Evolutionary conservation across 305 asterid species (phyloP), one percentile per base, ranked within the genome.

Genomic region (Solanum hybrid): DNA sequence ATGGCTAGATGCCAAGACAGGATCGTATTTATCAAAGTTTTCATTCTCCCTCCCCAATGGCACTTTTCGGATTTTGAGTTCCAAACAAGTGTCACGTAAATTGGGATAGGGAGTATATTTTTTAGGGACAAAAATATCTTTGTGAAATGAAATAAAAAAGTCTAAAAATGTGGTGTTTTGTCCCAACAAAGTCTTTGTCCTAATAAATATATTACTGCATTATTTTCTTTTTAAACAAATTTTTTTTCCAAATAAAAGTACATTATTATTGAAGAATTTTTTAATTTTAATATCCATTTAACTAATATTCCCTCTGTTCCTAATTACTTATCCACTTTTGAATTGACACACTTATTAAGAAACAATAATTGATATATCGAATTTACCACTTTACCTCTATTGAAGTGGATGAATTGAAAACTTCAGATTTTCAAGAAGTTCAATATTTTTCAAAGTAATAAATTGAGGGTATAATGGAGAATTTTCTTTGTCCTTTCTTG

Each of bases 261-360:
- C 24, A 20, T 57, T 20, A 57, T 57, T 57, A 57, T 57, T 57
- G 5, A 57, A 57, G 70, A 57, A 7, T 3, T 57, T 1, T 57
- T 57, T 17, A 1, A 6, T 17, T 57, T 57, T 57, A 57, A 20
- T 57, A 51, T 20, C 2, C 10, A 17, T 20, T 57, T 57, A 20
- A 57, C 70, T 20, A 57, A 20, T 41, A 41, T 0, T 39, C 1
- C 0, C 15, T 0, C 0, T 39, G 15, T 10, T 39, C 15, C 0
- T 39, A 39, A 11, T 39, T 39, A 39, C 1, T 39, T 11, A 5
- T 39, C 0, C 15, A 39, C 15, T 39, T 39, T 39, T 39, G 5
- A 39, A 39, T 39, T 0, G 2, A 3, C 2, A 39, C 15, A 39
- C 51, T 11, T 39, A 39, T 39, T 39, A 39, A 39, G 51, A 39